These are phyloP conservation scores for Exophiala bonariae DNA, from an alignment of 2,329 filamentous ascomycete genomes.

Conservation along the genomic window DNA sequence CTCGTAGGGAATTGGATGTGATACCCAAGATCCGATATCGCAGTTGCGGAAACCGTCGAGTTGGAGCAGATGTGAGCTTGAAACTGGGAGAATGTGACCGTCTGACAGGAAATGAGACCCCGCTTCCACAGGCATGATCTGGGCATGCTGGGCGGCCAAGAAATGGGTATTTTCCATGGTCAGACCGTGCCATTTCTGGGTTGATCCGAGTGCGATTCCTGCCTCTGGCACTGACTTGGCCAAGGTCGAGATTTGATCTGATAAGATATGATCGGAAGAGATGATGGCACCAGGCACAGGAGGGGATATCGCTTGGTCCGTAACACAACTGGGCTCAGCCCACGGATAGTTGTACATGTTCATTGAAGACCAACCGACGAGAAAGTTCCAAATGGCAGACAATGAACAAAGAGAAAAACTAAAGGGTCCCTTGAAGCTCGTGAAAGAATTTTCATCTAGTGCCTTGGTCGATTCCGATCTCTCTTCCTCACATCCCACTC, in stretches of 20 bases:
- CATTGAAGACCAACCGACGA: not conserved
- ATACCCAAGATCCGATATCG: constrained; percentile 22
- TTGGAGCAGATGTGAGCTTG: too few relatives aligned
- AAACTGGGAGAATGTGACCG: too few relatives aligned
- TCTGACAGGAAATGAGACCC: too few relatives aligned
- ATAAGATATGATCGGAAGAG: constrained; percentile 17
- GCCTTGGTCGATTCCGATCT: too few relatives aligned
- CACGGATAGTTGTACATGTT: not conserved
- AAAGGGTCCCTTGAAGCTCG: constrained; percentile 19
- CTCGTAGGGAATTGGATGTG: constrained; percentile 13
- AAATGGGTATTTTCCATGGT: not conserved
- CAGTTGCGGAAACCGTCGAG: constrained; percentile 2
- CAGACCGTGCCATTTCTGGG: constrained; percentile 1
- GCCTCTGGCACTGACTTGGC: not conserved
- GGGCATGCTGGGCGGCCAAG: not conserved
- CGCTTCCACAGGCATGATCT: too few relatives aligned
- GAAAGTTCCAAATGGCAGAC: constrained; percentile 14
- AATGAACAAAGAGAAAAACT: constrained; percentile 12
- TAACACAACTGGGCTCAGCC: not conserved
- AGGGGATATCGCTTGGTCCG: not conserved
- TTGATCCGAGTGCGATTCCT: not conserved
- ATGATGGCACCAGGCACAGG: not conserved
- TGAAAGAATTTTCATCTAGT: constrained; percentile 6
- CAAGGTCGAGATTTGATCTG: constrained; percentile 14
- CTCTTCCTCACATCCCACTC: too few relatives aligned